phyloP scores from a whole-genome alignment of 1,284 basidiomycete genomes.

The Ganoderma sinense region DNA sequence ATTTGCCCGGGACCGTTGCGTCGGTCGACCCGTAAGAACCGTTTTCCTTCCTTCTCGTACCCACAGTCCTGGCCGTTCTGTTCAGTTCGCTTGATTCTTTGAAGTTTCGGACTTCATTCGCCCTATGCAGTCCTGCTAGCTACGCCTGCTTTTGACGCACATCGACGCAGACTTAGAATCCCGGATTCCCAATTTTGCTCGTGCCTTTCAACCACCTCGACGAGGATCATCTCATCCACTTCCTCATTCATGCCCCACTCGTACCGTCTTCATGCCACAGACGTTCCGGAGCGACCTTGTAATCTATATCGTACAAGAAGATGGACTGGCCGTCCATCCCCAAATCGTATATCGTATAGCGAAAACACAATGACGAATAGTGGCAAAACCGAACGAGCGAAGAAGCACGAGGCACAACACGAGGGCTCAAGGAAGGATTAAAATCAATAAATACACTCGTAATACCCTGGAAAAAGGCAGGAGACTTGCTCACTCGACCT shows the following conservation, averaged over 20 bases:
- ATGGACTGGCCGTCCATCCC: slow-evolving; percentile 7
- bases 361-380: not conserved
- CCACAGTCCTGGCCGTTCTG: not conserved
- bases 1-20: not conserved
- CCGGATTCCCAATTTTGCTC: not conserved
- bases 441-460: slow-evolving; percentile 1
- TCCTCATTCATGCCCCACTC: not conserved
- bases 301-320: slow-evolving; percentile 6
- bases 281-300: not conserved
- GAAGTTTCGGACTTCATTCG: not conserved
- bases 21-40: not conserved
- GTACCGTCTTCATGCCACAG: not conserved
- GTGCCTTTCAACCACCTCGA: not conserved
- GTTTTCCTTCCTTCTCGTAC: not conserved
- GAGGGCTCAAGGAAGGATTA: not conserved
- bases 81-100: not conserved
- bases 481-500: slow-evolving; percentile 45
- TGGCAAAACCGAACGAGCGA: not conserved
- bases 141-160: no score
- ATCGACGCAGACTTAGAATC: no score
- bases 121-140: no score
- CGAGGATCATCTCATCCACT: not conserved
- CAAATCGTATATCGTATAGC: not conserved
- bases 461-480: not conserved
- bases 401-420: not conserved